These are phyloP conservation scores for Tulasnella sp. DNA, from an alignment of 768 basidiomycete genomes.

Conservation along the genomic window DNA sequence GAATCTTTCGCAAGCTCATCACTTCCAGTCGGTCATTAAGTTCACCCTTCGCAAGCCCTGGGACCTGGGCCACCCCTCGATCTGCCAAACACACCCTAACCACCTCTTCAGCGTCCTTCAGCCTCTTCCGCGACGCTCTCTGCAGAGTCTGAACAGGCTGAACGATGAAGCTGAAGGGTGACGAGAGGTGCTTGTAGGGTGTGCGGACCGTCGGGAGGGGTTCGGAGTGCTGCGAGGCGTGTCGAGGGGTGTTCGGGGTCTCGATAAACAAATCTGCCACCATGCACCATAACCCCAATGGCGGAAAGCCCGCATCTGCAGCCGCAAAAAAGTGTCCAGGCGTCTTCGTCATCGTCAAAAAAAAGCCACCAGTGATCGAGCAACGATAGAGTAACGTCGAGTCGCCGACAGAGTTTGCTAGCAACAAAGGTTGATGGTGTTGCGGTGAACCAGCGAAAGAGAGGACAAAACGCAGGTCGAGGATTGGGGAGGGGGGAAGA, in stretches of 20 bases:
- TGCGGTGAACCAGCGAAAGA: neutral
- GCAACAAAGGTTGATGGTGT: neutral
- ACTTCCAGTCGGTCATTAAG: neutral
- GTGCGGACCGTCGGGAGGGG: neutral
- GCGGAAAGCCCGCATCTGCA: conserved; percentile 7
- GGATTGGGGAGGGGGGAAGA: neutral
- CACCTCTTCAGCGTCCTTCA: conserved; percentile 30
- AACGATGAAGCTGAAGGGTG: neutral
- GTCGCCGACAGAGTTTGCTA: neutral
- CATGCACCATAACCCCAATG: neutral
- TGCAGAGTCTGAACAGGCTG: neutral
- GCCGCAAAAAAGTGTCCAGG: neutral
- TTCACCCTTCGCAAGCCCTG: conserved; percentile 4
- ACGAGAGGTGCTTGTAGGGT: neutral
- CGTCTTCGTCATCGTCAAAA: neutral
- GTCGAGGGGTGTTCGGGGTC: neutral
- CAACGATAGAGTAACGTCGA: neutral
- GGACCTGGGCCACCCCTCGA: neutral
- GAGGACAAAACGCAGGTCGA: neutral
- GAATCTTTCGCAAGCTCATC: conserved; percentile 1
- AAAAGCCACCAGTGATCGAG: neutral
- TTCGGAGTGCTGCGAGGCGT: neutral
- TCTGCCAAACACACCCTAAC: neutral
- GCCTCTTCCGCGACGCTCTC: conserved; percentile 22
- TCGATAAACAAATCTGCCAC: neutral